A percentile compares a stretch with the other conserved stretches of the same genome.
These are phyloP conservation scores for Porodaedalea pini DNA, from an alignment of 1,284 basidiomycete species.

Conservation along the genomic window DNA sequence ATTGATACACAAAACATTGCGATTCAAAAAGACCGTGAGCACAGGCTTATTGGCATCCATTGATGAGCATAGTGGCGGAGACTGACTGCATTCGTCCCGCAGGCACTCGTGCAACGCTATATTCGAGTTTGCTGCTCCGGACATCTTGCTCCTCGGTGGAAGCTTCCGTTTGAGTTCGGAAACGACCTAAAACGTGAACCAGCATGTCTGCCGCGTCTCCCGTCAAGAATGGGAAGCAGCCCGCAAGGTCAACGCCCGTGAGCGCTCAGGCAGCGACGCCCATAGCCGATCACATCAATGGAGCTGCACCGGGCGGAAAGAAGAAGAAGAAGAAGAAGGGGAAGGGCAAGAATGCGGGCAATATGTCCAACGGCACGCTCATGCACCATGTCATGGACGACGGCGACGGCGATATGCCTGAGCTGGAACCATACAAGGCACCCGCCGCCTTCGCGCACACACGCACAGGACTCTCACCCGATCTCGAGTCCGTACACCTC, in stretches of 20 bases:
- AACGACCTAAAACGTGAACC: background rate
- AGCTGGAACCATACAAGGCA: constrained; percentile 28
- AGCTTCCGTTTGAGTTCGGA: background rate
- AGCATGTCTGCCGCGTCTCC: background rate
- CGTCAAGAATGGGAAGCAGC: constrained; percentile 5
- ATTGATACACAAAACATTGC: too few species aligned
- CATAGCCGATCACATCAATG: background rate
- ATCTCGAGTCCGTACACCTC: constrained; percentile 46
- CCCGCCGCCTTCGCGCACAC: constrained; percentile 27
- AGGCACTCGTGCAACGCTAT: background rate
- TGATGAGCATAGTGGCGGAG: background rate
- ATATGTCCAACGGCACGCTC: background rate
- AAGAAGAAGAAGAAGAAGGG: constrained; percentile 48
- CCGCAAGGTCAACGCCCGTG: background rate
- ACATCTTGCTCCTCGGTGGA: background rate
- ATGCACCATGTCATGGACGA: constrained; percentile 31
- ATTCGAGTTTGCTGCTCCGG: background rate
- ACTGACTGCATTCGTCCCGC: background rate
- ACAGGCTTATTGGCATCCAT: background rate
- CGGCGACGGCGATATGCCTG: constrained; percentile 29
- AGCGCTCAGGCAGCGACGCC: background rate
- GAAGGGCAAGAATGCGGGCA: constrained; percentile 33
- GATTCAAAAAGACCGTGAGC: background rate
- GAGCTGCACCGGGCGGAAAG: constrained; percentile 26
- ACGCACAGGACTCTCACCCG: constrained; percentile 39